Conservation (phyloP, 306 rosid species). For the Psophocarpus tetragonolobus region DNA sequence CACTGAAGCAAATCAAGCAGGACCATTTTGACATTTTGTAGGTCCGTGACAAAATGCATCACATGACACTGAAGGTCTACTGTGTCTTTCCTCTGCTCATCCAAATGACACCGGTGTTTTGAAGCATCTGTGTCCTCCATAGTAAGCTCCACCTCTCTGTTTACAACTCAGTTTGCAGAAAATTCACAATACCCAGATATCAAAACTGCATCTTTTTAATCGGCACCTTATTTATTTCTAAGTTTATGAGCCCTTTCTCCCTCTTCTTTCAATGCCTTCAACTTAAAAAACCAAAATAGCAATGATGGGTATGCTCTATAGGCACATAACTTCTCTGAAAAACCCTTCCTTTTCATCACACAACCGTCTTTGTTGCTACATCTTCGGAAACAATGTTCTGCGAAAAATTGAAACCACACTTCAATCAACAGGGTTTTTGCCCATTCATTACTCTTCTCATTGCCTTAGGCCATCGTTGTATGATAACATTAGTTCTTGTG, state of each 20-base stretch:
- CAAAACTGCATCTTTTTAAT: constrained; percentile 20
- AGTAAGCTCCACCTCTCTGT: background rate
- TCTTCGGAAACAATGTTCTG: constrained; percentile 18
- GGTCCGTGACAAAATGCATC: too few species aligned
- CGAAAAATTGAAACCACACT: constrained; percentile 23
- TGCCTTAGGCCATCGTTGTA: background rate
- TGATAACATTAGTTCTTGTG: background rate
- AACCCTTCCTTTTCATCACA: constrained; percentile 28
- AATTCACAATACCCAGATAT: constrained; percentile 16
- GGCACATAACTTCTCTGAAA: constrained; percentile 28
- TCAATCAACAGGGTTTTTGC: constrained; percentile 26
- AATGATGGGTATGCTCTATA: constrained; percentile 31
- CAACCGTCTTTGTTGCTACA: constrained; percentile 8
- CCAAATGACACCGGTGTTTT: background rate
- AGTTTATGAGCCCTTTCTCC: background rate
- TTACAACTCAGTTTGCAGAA: background rate
- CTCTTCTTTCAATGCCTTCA: constrained; percentile 16
- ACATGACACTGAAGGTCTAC: too few species aligned
- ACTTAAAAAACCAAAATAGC: background rate
- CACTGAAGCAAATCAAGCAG: too few species aligned
- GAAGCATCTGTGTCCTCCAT: background rate
- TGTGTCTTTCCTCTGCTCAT: too few species aligned
- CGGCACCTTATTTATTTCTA: too few species aligned
- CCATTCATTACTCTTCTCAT: constrained; percentile 17
- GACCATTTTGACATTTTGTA: too few species aligned